Percentiles rank a stretch among this genome's conserved stretches.
These are phyloP conservation scores for Coleophoma cylindrospora DNA, from an alignment of 2,329 filamentous ascomycete genomes.

Conservation along the genomic window DNA sequence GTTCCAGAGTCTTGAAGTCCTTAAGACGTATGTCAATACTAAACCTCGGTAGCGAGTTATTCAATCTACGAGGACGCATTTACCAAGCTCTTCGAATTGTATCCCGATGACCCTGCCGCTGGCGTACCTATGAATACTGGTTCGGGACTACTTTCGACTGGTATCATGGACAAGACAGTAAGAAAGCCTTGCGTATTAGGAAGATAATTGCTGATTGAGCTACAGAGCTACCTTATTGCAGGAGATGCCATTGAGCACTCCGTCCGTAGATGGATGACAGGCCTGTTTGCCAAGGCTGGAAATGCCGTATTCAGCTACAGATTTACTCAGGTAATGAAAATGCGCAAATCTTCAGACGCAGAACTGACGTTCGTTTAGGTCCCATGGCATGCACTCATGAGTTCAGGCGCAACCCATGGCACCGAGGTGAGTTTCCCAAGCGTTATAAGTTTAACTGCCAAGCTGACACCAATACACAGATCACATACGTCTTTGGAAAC, in stretches of 20 bases:
- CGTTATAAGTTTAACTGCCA: neutral
- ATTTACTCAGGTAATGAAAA: constrained; percentile 33
- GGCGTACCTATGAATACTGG: constrained; percentile 35
- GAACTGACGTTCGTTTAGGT: constrained; percentile 4
- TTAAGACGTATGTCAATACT: neutral
- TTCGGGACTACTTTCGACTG: constrained; percentile 21
- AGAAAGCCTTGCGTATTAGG: neutral
- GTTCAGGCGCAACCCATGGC: constrained; percentile 34
- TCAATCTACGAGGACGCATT: constrained; percentile 19
- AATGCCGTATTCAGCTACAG: constrained; percentile 38
- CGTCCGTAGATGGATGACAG: neutral
- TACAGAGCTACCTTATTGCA: neutral
- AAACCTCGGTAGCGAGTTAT: neutral
- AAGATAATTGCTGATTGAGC: too few species aligned
- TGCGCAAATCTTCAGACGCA: neutral
- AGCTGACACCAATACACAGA: neutral
- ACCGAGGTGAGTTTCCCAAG: neutral
- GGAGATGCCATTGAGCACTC: neutral
- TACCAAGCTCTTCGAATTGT: constrained; percentile 35
- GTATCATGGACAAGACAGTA: constrained; percentile 1
- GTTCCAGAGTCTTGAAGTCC: neutral
- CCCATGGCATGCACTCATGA: constrained; percentile 31
- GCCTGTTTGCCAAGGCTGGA: neutral
- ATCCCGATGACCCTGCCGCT: constrained; percentile 41
- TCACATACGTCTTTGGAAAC: constrained; percentile 8